Evolutionary conservation across 73 alveolate genomes (phyloP).

Genomic region (Paramecium pentaurelia): DNA sequence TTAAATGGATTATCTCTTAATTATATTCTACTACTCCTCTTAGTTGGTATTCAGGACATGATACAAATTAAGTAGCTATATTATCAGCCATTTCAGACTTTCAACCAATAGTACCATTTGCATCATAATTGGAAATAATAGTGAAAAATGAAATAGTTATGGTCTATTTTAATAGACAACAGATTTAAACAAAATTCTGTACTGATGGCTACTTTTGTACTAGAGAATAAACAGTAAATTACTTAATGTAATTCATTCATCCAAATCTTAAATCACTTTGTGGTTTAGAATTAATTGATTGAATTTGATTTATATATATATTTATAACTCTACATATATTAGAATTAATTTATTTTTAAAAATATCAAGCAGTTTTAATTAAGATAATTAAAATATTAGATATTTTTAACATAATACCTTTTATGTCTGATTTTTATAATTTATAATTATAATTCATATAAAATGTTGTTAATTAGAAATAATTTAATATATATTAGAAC

Average conservation of each 20-base stretch:
- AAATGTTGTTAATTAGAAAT: neutral
- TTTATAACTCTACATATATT: neutral
- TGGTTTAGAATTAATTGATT: neutral
- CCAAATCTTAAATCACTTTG: conserved; percentile 14
- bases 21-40: neutral
- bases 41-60: conserved; percentile 53
- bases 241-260: neutral
- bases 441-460: no score
- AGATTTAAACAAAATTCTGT: neutral
- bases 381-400: no score
- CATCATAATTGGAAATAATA: neutral
- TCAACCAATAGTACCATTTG: neutral
- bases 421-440: no score
- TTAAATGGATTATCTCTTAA: conserved; percentile 33
- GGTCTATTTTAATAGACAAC: neutral
- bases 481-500: neutral
- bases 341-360: no score
- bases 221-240: neutral
- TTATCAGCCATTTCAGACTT: neutral
- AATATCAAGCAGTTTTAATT: no score
- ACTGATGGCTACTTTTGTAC: neutral
- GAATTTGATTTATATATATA: neutral
- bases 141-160: neutral
- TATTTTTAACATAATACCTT: no score
- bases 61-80: conserved; percentile 21